Evolutionary conservation across 306 rosid genomes (phyloP), one percentile per base, ranked within the genome.

Genomic region (Cajanus cajan): DNA sequence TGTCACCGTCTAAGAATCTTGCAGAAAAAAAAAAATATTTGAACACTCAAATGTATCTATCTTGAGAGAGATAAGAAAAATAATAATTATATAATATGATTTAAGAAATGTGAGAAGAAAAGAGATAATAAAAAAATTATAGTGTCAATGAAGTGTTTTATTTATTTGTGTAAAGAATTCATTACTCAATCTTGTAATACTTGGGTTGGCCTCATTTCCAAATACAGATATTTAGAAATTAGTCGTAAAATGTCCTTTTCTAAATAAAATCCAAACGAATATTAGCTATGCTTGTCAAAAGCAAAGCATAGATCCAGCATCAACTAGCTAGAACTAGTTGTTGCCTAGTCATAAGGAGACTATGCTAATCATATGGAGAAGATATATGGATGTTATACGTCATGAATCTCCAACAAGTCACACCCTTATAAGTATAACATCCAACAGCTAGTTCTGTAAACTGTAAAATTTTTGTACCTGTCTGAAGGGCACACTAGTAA

Each of bases 231-330:
- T 50, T 80, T 74, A 28, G 80, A 72, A 18, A 15, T 68, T 78
- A 61, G 31, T 69, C 72, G 19, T 73, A 76, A 39, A 24, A 24
- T 34, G 86, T 82, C 82, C 59, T 68, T 82, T 40, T 84, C 88
- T 39, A 45, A 69, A 59, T 57, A 45, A 43, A 73, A 80, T 70
- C 70, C 70, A 36, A 5, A 52, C 36, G 62, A 45, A 61, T 79
- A 79, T 44, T 68, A 45, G 25, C 51, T 2, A 12, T 34, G 5
- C 37, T 64, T 41, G 44, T 40, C 0, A 25, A 43, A 34, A 59
- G 58, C 65, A 43, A 34, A 59, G 58, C 65, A 36, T 34, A 70
- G 45, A 52, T 22, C 22, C 68, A 34, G 21, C 28, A 16, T 8
- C 2, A 34, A 47, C 31, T 28, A 28, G 31, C 31, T 28, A 28